phyloP scores from a whole-genome alignment of 495 filamentous ascomycete genomes.

The Daldinia vernicosa region DNA sequence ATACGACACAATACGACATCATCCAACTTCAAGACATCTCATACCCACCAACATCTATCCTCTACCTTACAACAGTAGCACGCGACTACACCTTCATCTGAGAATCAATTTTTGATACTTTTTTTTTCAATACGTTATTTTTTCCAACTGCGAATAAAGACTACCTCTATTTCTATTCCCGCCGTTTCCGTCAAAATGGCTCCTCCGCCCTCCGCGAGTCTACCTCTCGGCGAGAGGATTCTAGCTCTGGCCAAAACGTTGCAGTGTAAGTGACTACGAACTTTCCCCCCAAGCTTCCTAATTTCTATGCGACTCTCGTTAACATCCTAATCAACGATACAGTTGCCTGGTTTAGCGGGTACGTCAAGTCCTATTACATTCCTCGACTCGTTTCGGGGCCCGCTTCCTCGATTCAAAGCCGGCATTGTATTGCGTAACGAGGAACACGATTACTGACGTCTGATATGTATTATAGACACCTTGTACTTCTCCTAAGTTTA shows the following conservation, averaged over 20 bases:
- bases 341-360: slow-evolving; percentile 90
- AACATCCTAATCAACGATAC: slow-evolving; percentile 34
- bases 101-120: slow-evolving; percentile 18
- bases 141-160: not conserved
- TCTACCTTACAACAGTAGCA: slow-evolving; percentile 2
- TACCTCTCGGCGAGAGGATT: slow-evolving; percentile 79
- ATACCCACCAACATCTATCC: not conserved
- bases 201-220: slow-evolving; percentile 74
- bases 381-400: slow-evolving; percentile 7
- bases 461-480: slow-evolving; percentile 65
- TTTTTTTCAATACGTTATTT: slow-evolving; percentile 2
- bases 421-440: not conserved
- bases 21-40: not conserved
- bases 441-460: slow-evolving; percentile 19
- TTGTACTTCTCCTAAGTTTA: slow-evolving; percentile 82
- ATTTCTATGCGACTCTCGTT: slow-evolving; percentile 38
- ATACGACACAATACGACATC: slow-evolving; percentile 27
- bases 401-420: slow-evolving; percentile 1
- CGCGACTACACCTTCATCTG: slow-evolving; percentile 21
- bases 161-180: not conserved
- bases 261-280: slow-evolving; percentile 71
- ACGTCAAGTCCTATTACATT: slow-evolving; percentile 54
- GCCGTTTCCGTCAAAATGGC: slow-evolving; percentile 66
- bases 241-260: slow-evolving; percentile 82
- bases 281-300: slow-evolving; percentile 4